phyloP scores from a whole-genome alignment of 2,329 filamentous ascomycete species.

The Phyllosticta capitalensis region DNA sequence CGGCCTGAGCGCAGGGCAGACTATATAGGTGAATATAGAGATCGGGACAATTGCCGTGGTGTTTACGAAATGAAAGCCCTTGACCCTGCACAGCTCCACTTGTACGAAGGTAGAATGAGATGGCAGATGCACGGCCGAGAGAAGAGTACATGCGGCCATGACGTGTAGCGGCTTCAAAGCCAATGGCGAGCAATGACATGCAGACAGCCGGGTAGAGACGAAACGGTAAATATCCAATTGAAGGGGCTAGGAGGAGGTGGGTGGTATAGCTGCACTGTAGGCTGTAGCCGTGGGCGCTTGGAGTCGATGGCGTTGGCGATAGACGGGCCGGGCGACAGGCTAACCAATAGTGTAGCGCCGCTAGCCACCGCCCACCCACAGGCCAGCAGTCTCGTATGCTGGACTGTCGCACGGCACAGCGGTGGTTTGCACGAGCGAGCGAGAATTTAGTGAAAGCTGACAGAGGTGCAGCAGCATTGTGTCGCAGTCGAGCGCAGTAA shows the following conservation, averaged over 20 bases:
- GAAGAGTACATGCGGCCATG: background rate
- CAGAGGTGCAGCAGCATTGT: background rate
- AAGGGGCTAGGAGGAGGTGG: background rate
- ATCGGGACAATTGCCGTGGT: background rate
- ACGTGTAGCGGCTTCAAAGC: background rate
- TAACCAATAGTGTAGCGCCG: background rate
- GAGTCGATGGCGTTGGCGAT: background rate
- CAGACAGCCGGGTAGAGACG: background rate
- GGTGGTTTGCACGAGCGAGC: background rate
- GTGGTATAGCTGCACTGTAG: background rate
- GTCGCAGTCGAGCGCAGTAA: background rate
- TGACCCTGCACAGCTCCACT: background rate
- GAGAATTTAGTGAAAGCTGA: background rate
- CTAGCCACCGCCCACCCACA: background rate
- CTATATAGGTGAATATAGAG: background rate
- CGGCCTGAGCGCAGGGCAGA: too few relatives aligned
- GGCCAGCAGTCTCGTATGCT: background rate
- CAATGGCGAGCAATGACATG: background rate
- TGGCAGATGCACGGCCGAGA: background rate
- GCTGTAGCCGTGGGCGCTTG: too few relatives aligned
- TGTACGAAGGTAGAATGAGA: background rate
- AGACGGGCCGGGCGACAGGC: background rate
- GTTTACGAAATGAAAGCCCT: background rate
- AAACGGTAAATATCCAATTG: background rate
- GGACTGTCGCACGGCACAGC: background rate